phyloP scores from a whole-genome alignment of 2,329 filamentous ascomycete genomes.

The Paecilomyces niveus region DNA sequence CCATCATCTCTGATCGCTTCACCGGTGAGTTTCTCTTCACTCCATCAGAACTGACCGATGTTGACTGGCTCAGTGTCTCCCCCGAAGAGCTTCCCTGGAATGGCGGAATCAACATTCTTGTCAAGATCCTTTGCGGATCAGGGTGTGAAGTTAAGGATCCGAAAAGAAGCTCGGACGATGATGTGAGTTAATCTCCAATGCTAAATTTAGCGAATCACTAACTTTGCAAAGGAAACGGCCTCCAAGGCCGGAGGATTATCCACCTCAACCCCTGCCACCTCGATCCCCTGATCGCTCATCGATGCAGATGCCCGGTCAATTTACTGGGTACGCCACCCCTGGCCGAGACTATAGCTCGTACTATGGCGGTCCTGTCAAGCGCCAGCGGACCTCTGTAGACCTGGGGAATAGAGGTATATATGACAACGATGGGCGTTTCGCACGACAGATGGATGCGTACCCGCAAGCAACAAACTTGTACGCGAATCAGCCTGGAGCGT shows the following conservation, averaged over 20 bases:
- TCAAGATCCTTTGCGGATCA: conserved; percentile 81
- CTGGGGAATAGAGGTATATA: conserved; percentile 28
- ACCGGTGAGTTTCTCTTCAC: conserved; percentile 42
- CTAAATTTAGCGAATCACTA: conserved; percentile 4
- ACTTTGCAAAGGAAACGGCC: conserved; percentile 27
- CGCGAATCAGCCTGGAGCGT: conserved; percentile 20
- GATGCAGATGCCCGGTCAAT: conserved; percentile 28
- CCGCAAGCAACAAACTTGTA: conserved; percentile 26
- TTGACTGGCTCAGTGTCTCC: conserved; percentile 26
- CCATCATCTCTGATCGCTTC: conserved; percentile 60
- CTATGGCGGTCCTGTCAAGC: conserved; percentile 28
- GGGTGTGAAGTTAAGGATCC: conserved; percentile 71
- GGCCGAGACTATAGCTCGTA: conserved; percentile 27
- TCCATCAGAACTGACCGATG: background rate
- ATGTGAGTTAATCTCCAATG: conserved; percentile 23
- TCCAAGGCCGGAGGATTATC: conserved; percentile 32
- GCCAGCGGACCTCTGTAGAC: conserved; percentile 33
- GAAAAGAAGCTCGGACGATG: conserved; percentile 69
- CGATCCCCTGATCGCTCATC: conserved; percentile 32
- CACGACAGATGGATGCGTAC: conserved; percentile 30
- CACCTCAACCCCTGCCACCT: conserved; percentile 22
- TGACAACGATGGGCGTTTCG: conserved; percentile 29
- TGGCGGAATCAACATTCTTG: conserved; percentile 73
- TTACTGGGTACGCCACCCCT: conserved; percentile 24
- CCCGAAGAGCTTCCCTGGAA: conserved; percentile 67